Conservation (phyloP, 139 green algal genomes). For the Chlamydomonas eustigma region DNA sequence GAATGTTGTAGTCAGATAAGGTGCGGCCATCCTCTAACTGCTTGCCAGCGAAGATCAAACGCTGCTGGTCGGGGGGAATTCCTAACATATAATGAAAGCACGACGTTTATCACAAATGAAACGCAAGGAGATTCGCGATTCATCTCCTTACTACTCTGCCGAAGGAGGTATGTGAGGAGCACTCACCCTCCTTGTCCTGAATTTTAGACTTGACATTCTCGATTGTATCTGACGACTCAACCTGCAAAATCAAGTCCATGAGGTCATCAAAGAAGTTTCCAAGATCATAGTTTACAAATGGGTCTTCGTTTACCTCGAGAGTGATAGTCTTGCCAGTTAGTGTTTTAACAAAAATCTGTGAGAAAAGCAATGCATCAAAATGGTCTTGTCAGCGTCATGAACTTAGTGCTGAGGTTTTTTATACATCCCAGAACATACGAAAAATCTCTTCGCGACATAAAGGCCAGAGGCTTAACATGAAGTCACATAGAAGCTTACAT, state of each 20-base stretch:
- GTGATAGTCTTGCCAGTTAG: slow-evolving; percentile 82
- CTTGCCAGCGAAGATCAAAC: slow-evolving; percentile 96
- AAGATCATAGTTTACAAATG: not conserved
- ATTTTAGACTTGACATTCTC: slow-evolving; percentile 95
- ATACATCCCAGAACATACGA: too few relatives aligned
- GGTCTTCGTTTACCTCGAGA: slow-evolving; percentile 30
- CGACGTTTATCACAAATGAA: not conserved
- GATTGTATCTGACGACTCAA: slow-evolving; percentile 78
- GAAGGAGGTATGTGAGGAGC: not conserved
- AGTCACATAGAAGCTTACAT: not conserved
- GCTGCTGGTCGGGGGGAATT: slow-evolving; percentile 94
- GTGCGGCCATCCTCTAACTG: slow-evolving; percentile 94
- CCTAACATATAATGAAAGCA: slow-evolving; percentile 24
- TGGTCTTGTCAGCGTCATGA: not conserved
- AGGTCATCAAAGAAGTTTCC: not conserved
- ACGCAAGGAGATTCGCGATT: too few relatives aligned
- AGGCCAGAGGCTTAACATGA: not conserved
- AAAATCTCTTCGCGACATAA: too few relatives aligned
- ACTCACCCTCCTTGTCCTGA: slow-evolving; percentile 82
- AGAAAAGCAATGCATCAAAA: slow-evolving; percentile 38
- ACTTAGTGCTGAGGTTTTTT: not conserved
- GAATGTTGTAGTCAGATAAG: slow-evolving; percentile 97
- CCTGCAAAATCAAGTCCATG: slow-evolving; percentile 1
- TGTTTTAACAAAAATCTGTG: slow-evolving; percentile 89
- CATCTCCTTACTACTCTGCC: too few relatives aligned